Evolutionary conservation across 1,284 basidiomycete species (phyloP), one percentile per base, ranked within the genome.

Genomic region (Tylopilus sp.): DNA sequence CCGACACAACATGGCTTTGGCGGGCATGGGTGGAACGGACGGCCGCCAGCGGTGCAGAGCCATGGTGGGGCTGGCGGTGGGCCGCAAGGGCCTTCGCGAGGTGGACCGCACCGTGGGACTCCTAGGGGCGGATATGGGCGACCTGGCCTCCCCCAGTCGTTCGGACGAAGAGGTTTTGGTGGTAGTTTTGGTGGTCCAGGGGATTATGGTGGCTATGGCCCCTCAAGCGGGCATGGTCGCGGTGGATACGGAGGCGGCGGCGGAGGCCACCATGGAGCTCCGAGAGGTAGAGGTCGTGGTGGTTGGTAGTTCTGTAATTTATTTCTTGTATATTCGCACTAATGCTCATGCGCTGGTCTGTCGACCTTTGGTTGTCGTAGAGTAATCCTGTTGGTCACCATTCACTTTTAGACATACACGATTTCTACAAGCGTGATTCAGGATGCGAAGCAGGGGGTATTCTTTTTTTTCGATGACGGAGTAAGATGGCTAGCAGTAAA

Each of bases 151-250:
- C 40, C 61, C 26, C 56, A 57, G 44, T 19, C 54, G 7, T 51
- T 64, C 10, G 64, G 64, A 37, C 60, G 66, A 34, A 63, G 65
- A 23, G 67, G 67, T 3, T 46, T 64, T 44, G 52, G 61, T 19
- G 50, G 52, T 13, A 43, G 48, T 21, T 49, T 53, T 23, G 57
- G 66, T 40, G 40, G 49, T 26, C 39, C 46, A 23, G 59, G 61
- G 15, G 52, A 59, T 21, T 57, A 65, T 50, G 62, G 64, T 33
- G 68, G 61, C 11, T 61, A 68, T 48, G 64, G 67, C 8, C 65
- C 76, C 4, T 70, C 78, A 31, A 71, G 70, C 39, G 76, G 75
- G 48, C 68, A 75, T n/a, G 69, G 74, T 33, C 74, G 79, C 30
- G 78, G 77, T 41, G 68, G 73, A n/a, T 70, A 58, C 25, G 45